These are phyloP conservation scores for button mushroom (Agaricus bisporus) DNA, from an alignment of 768 basidiomycete species.

Conservation along the genomic window DNA sequence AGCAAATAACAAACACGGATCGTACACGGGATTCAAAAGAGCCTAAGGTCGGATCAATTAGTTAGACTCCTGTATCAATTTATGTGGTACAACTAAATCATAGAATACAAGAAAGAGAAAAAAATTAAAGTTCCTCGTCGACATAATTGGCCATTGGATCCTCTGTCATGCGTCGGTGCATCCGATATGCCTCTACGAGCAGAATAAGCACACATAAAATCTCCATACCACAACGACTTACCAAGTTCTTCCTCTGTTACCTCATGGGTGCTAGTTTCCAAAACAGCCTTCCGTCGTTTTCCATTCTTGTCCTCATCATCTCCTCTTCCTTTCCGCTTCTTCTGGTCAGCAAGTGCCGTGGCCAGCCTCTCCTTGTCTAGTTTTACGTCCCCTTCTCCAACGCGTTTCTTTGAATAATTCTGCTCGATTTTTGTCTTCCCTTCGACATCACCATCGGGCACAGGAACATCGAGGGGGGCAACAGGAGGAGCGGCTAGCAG, in stretches of 20 bases:
- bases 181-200: constrained; percentile 81
- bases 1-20: too few relatives aligned
- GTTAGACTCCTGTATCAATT: too few relatives aligned
- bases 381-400: constrained; percentile 78
- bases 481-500: constrained; percentile 44
- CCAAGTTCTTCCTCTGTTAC: constrained; percentile 88
- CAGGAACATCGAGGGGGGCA: constrained; percentile 12
- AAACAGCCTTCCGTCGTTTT: constrained; percentile 51
- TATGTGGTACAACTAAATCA: background rate
- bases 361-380: constrained; percentile 67
- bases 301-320: constrained; percentile 49
- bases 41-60: too few relatives aligned
- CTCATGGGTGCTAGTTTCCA: constrained; percentile 53
- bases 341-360: constrained; percentile 71
- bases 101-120: background rate
- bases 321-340: constrained; percentile 62
- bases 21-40: too few relatives aligned
- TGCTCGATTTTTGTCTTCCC: constrained; percentile 44
- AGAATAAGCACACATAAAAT: constrained; percentile 8
- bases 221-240: constrained; percentile 26
- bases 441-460: constrained; percentile 20
- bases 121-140: constrained; percentile 37
- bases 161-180: constrained; percentile 66
- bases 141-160: constrained; percentile 95
- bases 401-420: constrained; percentile 70